A percentile compares a stretch with the other conserved stretches of the same genome.
Evolutionary conservation across 179 eudicot species (phyloP).

Genomic region (Sideroxylon spinosum): DNA sequence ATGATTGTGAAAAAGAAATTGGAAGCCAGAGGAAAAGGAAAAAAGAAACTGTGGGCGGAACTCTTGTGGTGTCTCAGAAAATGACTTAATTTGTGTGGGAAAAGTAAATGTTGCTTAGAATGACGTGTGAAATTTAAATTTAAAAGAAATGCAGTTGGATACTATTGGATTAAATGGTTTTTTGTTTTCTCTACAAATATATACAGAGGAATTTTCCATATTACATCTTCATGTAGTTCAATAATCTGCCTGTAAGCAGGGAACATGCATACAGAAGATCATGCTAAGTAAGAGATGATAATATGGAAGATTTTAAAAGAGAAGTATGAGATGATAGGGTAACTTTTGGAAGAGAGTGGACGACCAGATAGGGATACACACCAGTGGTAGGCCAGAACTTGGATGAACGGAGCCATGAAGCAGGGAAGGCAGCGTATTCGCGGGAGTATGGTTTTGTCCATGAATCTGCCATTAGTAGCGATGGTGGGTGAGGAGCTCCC

Average conservation of each 20-base stretch:
- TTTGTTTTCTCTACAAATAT: background rate
- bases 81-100: background rate
- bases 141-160: background rate
- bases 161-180: background rate
- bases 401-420: slow-evolving; percentile 76
- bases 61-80: no score
- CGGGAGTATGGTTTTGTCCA: slow-evolving; percentile 93
- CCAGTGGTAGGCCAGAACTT: slow-evolving; percentile 97
- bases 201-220: background rate
- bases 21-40: background rate
- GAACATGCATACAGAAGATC: slow-evolving; percentile 5
- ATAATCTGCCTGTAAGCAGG: background rate
- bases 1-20: background rate
- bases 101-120: background rate
- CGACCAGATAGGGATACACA: slow-evolving; percentile 21
- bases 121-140: background rate
- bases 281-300: background rate
- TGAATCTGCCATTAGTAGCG: slow-evolving; percentile 83
- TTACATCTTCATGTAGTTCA: background rate
- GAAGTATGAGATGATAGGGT: background rate
- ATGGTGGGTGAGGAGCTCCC: slow-evolving; percentile 97
- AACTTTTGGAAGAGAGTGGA: background rate
- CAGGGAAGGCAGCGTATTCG: slow-evolving; percentile 93
- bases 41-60: no score
- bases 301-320: background rate